Conservation (phyloP, 1,284 basidiomycete genomes). For the Sporisorium scitamineum region DNA sequence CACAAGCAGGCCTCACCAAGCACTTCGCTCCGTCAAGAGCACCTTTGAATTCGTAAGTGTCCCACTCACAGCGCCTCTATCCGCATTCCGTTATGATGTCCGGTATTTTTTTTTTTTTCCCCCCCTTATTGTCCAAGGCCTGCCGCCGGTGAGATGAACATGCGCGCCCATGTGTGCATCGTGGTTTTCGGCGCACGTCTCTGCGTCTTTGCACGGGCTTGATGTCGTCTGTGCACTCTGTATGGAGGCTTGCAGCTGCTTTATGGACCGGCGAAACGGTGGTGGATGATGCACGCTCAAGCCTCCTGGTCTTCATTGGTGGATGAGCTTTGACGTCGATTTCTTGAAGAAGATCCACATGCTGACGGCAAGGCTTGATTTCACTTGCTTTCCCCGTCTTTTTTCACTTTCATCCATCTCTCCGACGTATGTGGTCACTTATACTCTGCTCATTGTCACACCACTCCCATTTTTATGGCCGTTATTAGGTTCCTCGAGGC, state of each 20-base stretch:
- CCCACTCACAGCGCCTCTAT: not conserved
- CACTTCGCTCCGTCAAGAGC: conserved; percentile 8
- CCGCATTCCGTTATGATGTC: conserved; percentile 5
- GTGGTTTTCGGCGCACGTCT: conserved; percentile 1
- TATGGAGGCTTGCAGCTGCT: not conserved
- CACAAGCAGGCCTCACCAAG: conserved; percentile 16
- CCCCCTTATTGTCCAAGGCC: conserved; percentile 13
- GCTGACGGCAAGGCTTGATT: not conserved
- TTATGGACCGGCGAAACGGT: not conserved
- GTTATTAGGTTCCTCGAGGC: conserved; percentile 9
- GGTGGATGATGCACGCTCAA: not conserved
- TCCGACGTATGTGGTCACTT: not conserved
- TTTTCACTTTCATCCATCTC: not conserved
- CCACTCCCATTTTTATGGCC: not conserved
- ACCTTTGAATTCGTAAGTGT: conserved; percentile 27
- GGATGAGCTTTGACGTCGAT: not conserved
- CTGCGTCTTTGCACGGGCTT: conserved; percentile 4
- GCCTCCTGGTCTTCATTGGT: not conserved
- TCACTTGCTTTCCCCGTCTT: not conserved
- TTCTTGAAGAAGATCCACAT: not conserved
- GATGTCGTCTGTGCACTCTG: conserved; percentile 10
- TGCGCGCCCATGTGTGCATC: conserved; percentile 1
- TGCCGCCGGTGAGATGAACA: conserved; percentile 20
- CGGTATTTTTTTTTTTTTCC: not conserved
- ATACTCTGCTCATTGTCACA: not conserved